Evolutionary conservation across 768 basidiomycete genomes (phyloP).

Genomic region (Pulveroboletus sp.): DNA sequence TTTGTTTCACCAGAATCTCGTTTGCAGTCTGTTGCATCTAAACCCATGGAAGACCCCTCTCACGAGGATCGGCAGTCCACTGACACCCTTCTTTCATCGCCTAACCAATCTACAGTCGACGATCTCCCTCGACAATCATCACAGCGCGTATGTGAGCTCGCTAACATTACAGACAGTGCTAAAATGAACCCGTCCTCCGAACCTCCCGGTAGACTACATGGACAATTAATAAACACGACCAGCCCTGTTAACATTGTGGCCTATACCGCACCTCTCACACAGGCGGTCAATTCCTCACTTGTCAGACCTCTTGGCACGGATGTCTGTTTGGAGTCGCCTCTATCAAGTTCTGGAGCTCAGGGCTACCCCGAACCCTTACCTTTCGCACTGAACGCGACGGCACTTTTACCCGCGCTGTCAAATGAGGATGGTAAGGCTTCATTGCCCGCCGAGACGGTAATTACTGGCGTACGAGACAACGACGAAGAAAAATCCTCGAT

Average conservation of each 20-base stretch:
- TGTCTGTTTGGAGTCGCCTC: slow-evolving; percentile 19
- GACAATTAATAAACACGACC: neutral
- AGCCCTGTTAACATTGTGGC: neutral
- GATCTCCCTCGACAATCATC: slow-evolving; percentile 25
- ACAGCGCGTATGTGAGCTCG: slow-evolving; percentile 10
- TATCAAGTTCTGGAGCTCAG: slow-evolving; percentile 38
- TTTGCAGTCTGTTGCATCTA: slow-evolving; percentile 23
- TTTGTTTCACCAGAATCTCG: slow-evolving; percentile 45
- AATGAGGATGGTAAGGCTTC: slow-evolving; percentile 20
- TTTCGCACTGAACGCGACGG: slow-evolving; percentile 8
- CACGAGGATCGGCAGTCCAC: slow-evolving; percentile 1
- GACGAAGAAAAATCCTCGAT: neutral
- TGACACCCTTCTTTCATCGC: slow-evolving; percentile 9
- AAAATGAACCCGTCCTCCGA: slow-evolving; percentile 2
- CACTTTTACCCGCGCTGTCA: slow-evolving; percentile 17
- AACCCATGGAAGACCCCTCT: neutral
- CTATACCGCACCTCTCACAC: slow-evolving; percentile 2
- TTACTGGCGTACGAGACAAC: neutral
- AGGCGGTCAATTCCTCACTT: neutral
- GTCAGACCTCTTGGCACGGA: neutral
- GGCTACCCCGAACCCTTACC: slow-evolving; percentile 29
- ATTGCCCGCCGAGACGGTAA: neutral
- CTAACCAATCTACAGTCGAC: slow-evolving; percentile 12
- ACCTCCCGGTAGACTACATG: neutral
- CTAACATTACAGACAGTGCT: slow-evolving; percentile 1